Conservation (phyloP, 305 asterid genomes). For the Fraxinus dipetala region DNA sequence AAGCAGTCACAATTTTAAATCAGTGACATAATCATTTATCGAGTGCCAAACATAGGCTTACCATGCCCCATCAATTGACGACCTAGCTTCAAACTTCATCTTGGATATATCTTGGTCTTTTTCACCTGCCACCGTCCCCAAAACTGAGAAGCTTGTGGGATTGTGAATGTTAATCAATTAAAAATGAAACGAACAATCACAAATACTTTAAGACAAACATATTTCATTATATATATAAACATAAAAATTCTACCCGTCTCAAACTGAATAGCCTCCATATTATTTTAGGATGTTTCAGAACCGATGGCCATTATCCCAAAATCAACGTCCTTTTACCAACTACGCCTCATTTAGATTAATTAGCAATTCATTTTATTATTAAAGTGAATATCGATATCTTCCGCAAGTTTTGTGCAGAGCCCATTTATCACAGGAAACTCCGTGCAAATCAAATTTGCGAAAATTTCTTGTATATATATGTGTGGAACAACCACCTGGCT, state of each 20-base stretch:
- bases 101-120: slow-evolving; percentile 41
- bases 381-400: background rate
- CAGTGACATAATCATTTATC: slow-evolving; percentile 4
- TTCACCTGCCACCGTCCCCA: slow-evolving; percentile 37
- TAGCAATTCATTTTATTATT: background rate
- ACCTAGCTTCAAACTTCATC: slow-evolving; percentile 76
- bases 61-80: slow-evolving; percentile 83
- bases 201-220: background rate
- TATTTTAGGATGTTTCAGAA: background rate
- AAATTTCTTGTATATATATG: background rate
- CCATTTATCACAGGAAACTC: background rate
- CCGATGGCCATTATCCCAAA: background rate
- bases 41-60: slow-evolving; percentile 29
- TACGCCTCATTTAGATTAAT: background rate
- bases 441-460: background rate
- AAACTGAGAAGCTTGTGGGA: background rate
- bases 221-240: background rate
- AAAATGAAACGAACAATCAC: background rate
- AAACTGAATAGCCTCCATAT: background rate
- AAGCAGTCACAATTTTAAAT: slow-evolving; percentile 15
- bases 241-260: background rate
- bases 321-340: background rate
- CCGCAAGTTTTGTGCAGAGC: background rate
- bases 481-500: background rate
- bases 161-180: background rate